Conservation (phyloP, 2,329 filamentous ascomycete genomes). For the Botrytis porri region DNA sequence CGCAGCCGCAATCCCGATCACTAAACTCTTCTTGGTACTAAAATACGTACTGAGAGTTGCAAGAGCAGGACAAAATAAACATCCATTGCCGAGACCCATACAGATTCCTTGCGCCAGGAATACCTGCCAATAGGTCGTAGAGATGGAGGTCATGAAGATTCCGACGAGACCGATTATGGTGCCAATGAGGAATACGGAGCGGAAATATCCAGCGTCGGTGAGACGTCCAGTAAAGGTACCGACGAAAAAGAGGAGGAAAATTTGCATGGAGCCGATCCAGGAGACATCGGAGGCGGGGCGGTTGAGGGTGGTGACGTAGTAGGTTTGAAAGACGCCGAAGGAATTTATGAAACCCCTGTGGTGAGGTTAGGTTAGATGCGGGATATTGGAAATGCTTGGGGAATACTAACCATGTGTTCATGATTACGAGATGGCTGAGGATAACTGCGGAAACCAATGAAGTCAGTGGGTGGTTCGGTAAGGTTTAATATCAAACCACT, state of each 20-base stretch:
- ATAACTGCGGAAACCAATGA: constrained; percentile 20
- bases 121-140: constrained; percentile 44
- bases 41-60: constrained; percentile 45
- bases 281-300: constrained; percentile 41
- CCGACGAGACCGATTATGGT: constrained; percentile 40
- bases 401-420: constrained; percentile 34
- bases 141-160: constrained; percentile 42
- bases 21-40: constrained; percentile 40
- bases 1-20: constrained; percentile 40
- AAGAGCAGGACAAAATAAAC: constrained; percentile 43
- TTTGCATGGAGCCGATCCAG: constrained; percentile 47
- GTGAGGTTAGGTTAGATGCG: background rate
- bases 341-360: constrained; percentile 40
- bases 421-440: constrained; percentile 33
- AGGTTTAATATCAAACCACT: background rate
- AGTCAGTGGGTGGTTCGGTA: background rate
- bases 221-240: constrained; percentile 42
- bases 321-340: constrained; percentile 46
- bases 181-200: constrained; percentile 30
- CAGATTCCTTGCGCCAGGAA: constrained; percentile 46
- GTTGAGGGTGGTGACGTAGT: constrained; percentile 41
- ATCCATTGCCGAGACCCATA: constrained; percentile 43
- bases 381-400: background rate
- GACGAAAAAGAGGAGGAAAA: constrained; percentile 44
- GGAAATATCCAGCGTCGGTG: constrained; percentile 43